phyloP scores from a whole-genome alignment of 2,329 filamentous ascomycete species.

The Cyphellophora europaea region DNA sequence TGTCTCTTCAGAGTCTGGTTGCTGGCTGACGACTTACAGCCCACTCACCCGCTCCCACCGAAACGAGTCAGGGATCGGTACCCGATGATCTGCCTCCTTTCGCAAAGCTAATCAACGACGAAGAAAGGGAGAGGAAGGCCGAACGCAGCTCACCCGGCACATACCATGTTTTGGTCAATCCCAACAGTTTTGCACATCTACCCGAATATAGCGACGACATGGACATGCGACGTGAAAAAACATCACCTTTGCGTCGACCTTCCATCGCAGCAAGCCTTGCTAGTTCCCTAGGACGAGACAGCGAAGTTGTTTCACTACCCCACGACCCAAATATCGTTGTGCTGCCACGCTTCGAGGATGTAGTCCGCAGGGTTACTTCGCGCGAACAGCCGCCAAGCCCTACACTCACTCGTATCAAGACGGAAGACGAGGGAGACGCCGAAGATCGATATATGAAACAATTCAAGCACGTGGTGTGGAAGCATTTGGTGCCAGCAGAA shows the following conservation, averaged over 20 bases:
- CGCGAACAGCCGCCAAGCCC: conserved; percentile 24
- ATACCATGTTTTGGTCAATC: conserved; percentile 46
- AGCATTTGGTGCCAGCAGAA: conserved; percentile 25
- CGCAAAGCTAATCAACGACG: conserved; percentile 42
- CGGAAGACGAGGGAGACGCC: conserved; percentile 10
- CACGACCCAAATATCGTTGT: conserved; percentile 41
- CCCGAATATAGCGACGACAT: conserved; percentile 39
- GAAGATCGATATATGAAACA: conserved; percentile 25
- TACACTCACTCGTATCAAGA: conserved; percentile 17
- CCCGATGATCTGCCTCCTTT: conserved; percentile 46
- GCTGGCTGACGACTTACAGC: conserved; percentile 15
- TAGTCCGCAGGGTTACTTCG: conserved; percentile 23
- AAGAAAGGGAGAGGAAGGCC: conserved; percentile 50
- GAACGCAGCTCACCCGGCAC: conserved; percentile 42
- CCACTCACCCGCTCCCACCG: conserved; percentile 21
- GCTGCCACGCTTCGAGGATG: conserved; percentile 41
- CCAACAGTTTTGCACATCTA: conserved; percentile 42
- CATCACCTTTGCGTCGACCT: conserved; percentile 17
- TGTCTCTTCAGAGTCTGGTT: conserved; percentile 4
- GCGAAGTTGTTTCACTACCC: conserved; percentile 2
- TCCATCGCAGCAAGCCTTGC: conserved; percentile 22
- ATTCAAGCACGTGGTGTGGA: conserved; percentile 32
- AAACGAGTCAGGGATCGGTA: conserved; percentile 22
- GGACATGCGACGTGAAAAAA: conserved; percentile 20
- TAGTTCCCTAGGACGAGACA: conserved; percentile 13